phyloP scores from a whole-genome alignment of 768 basidiomycete genomes.

The Trametes gibbosa region DNA sequence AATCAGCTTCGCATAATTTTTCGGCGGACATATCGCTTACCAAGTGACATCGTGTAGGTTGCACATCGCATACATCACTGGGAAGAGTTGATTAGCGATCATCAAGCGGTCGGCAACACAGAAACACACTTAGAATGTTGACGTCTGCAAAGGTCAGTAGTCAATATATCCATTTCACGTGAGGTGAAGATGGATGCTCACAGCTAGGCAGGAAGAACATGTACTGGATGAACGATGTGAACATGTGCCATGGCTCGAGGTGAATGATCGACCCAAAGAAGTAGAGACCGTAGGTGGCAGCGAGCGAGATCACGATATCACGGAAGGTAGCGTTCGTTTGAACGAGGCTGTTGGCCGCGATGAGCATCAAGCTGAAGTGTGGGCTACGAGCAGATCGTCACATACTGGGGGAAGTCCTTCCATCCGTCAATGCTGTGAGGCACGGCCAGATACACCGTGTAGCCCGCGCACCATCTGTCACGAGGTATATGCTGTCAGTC shows the following conservation, averaged over 20 bases:
- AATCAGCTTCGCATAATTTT: too few species aligned
- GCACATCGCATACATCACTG: conserved; percentile 94
- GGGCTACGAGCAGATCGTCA: neutral
- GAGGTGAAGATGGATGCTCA: conserved; percentile 32
- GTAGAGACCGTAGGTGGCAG: conserved; percentile 80
- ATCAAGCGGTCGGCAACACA: neutral
- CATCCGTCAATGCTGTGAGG: conserved; percentile 74
- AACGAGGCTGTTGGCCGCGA: conserved; percentile 46
- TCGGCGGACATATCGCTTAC: too few species aligned
- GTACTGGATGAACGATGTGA: conserved; percentile 90
- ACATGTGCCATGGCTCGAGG: conserved; percentile 95
- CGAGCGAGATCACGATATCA: conserved; percentile 80
- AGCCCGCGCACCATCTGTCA: conserved; percentile 76
- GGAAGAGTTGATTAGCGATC: conserved; percentile 5
- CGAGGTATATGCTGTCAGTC: neutral
- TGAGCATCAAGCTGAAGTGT: neutral
- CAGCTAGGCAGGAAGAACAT: conserved; percentile 84
- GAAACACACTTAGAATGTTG: conserved; percentile 69
- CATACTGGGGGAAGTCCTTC: conserved; percentile 70
- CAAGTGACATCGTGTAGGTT: conserved; percentile 87
- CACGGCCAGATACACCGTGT: conserved; percentile 82
- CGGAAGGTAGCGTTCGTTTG: conserved; percentile 66
- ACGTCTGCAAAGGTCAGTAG: conserved; percentile 42
- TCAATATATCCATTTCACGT: conserved; percentile 11
- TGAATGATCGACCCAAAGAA: conserved; percentile 85